phyloP scores from a whole-genome alignment of 23 red algal genomes.

The Gracilaria domingensis region DNA sequence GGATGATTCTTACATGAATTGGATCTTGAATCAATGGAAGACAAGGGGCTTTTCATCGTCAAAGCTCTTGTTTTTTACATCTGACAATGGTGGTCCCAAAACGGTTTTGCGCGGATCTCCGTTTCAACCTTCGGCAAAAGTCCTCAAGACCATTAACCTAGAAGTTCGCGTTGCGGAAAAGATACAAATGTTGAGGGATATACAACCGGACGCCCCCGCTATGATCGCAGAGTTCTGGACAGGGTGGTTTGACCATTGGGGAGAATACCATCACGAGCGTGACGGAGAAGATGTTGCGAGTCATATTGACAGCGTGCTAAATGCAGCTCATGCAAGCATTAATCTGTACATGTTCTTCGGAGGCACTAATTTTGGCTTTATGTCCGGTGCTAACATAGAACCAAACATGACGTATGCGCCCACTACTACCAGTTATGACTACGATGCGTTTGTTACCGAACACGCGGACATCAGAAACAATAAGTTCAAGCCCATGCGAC shows the following conservation, averaged over 20 bases:
- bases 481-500: slow-evolving; percentile 40
- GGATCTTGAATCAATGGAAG: slow-evolving; percentile 61
- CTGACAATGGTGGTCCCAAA: slow-evolving; percentile 67
- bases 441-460: slow-evolving; percentile 82
- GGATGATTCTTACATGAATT: slow-evolving; percentile 75
- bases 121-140: slow-evolving; percentile 9
- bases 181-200: slow-evolving; percentile 25
- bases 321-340: slow-evolving; percentile 55
- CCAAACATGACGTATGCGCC: slow-evolving; percentile 61
- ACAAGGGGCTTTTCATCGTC: neutral
- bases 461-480: slow-evolving; percentile 53
- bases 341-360: slow-evolving; percentile 96
- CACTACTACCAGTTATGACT: slow-evolving; percentile 82
- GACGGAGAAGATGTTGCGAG: slow-evolving; percentile 62
- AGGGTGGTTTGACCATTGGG: slow-evolving; percentile 91
- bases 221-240: slow-evolving; percentile 83
- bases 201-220: slow-evolving; percentile 64
- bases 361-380: slow-evolving; percentile 79
- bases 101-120: slow-evolving; percentile 64
- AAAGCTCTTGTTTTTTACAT: slow-evolving; percentile 48
- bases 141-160: slow-evolving; percentile 83
- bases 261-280: slow-evolving; percentile 33
- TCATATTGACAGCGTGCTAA: slow-evolving; percentile 49
- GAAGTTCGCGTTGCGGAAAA: slow-evolving; percentile 38
- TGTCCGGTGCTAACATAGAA: slow-evolving; percentile 60